These are phyloP conservation scores for Penicillium flavigenum DNA, from an alignment of 495 filamentous ascomycete species.

Conservation along the genomic window DNA sequence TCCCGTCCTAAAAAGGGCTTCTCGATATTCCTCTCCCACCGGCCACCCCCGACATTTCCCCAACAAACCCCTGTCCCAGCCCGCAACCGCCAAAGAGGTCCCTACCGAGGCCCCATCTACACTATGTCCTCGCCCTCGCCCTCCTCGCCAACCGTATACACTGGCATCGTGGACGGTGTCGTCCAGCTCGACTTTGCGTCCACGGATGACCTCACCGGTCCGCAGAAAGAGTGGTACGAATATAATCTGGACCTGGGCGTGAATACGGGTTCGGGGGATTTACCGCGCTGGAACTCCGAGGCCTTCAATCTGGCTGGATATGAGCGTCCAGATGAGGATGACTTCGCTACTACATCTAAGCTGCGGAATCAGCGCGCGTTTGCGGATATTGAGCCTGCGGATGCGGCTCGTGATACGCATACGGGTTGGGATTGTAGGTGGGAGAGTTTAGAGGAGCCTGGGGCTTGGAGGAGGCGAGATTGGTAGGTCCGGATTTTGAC, in stretches of 20 bases:
- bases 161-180: slow-evolving; percentile 53
- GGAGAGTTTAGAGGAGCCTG: slow-evolving; percentile 30
- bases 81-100: slow-evolving; percentile 16
- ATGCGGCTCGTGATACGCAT: slow-evolving; percentile 21
- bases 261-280: not conserved
- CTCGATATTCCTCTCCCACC: slow-evolving; percentile 41
- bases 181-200: slow-evolving; percentile 55
- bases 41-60: slow-evolving; percentile 15
- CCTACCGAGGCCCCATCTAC: slow-evolving; percentile 55
- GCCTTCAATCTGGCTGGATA: slow-evolving; percentile 41
- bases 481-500: not conserved
- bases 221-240: slow-evolving; percentile 35
- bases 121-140: slow-evolving; percentile 57
- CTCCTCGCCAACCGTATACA: slow-evolving; percentile 56
- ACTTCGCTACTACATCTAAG: slow-evolving; percentile 35
- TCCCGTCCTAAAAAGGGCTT: slow-evolving; percentile 33
- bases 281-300: slow-evolving; percentile 3
- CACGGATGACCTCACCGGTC: slow-evolving; percentile 42
- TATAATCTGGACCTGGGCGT: slow-evolving; percentile 30
- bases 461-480: slow-evolving; percentile 38
- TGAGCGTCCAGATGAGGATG: slow-evolving; percentile 38
- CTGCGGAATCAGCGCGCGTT: slow-evolving; percentile 40
- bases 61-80: not conserved
- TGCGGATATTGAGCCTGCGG: slow-evolving; percentile 15
- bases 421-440: slow-evolving; percentile 45